These are phyloP conservation scores for Isabelozyma rhagii DNA, from an alignment of 805 yeast genomes.

Conservation along the genomic window DNA sequence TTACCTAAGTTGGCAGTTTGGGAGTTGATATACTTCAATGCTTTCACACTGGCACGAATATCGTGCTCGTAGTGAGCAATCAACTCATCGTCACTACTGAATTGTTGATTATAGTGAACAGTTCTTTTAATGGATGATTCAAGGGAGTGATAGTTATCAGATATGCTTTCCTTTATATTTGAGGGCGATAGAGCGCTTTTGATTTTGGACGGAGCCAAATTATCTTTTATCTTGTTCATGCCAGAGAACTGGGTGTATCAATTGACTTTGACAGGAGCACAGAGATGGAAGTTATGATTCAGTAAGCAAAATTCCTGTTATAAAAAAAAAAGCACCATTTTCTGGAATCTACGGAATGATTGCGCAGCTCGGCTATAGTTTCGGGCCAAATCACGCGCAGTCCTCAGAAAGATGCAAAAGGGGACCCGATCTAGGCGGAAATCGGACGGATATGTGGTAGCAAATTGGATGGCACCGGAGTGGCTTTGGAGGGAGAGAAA, in stretches of 20 bases:
- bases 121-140: slow-evolving; percentile 7
- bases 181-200: not conserved
- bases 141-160: not conserved
- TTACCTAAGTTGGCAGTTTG: slow-evolving; percentile 23
- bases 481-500: no score
- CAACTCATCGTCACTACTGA: slow-evolving; percentile 34
- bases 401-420: no score
- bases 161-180: not conserved
- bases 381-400: not conserved
- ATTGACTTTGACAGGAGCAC: not conserved
- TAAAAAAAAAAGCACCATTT: not conserved
- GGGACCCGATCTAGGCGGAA: no score
- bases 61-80: slow-evolving; percentile 44
- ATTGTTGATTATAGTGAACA: slow-evolving; percentile 8
- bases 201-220: slow-evolving; percentile 3
- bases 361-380: not conserved
- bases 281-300: not conserved
- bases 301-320: not conserved
- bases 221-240: slow-evolving; percentile 8
- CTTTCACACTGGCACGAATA: slow-evolving; percentile 38
- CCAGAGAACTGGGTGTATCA: not conserved
- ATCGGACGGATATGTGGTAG: no score
- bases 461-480: no score
- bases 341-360: not conserved
- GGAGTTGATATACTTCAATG: slow-evolving; percentile 35